Evolutionary conservation across 1,284 basidiomycete genomes (phyloP).

Genomic region (Irpex rosettiformis): DNA sequence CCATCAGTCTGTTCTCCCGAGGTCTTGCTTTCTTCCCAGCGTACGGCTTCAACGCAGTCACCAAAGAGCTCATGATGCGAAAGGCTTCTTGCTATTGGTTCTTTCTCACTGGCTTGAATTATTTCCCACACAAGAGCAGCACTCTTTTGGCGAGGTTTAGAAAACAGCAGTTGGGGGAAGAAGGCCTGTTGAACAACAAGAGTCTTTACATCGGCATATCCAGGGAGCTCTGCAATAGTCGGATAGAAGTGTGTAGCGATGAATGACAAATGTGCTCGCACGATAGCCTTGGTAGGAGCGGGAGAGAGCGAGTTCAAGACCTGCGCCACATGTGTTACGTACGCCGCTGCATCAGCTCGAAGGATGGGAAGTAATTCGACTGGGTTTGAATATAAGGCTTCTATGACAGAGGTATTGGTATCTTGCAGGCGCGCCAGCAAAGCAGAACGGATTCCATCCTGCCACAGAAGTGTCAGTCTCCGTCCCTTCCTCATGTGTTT

Average conservation of each 20-base stretch:
- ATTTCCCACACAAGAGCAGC: conserved; percentile 63
- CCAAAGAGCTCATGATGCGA: conserved; percentile 40
- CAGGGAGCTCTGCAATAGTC: conserved; percentile 18
- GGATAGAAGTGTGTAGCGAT: conserved; percentile 47
- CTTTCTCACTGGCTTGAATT: conserved; percentile 35
- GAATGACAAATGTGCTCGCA: conserved; percentile 64
- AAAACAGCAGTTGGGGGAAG: conserved; percentile 73
- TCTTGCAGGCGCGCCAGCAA: conserved; percentile 68
- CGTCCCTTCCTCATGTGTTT: not conserved
- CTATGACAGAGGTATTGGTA: conserved; percentile 53
- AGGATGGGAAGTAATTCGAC: conserved; percentile 44
- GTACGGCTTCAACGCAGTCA: conserved; percentile 44
- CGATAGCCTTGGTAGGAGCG: conserved; percentile 38
- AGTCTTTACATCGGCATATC: conserved; percentile 29
- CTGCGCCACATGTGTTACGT: conserved; percentile 48
- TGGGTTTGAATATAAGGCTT: conserved; percentile 59
- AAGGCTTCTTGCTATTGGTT: conserved; percentile 15
- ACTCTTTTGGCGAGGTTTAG: conserved; percentile 65
- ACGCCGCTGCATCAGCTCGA: conserved; percentile 34
- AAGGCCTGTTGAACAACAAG: conserved; percentile 58
- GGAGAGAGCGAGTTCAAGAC: conserved; percentile 40
- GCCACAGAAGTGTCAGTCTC: not conserved
- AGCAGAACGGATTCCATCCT: conserved; percentile 51
- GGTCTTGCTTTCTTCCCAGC: conserved; percentile 26
- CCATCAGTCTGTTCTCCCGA: conserved; percentile 29